Conservation (phyloP, 2,329 filamentous ascomycete species). For the Lachnellula suecica region DNA sequence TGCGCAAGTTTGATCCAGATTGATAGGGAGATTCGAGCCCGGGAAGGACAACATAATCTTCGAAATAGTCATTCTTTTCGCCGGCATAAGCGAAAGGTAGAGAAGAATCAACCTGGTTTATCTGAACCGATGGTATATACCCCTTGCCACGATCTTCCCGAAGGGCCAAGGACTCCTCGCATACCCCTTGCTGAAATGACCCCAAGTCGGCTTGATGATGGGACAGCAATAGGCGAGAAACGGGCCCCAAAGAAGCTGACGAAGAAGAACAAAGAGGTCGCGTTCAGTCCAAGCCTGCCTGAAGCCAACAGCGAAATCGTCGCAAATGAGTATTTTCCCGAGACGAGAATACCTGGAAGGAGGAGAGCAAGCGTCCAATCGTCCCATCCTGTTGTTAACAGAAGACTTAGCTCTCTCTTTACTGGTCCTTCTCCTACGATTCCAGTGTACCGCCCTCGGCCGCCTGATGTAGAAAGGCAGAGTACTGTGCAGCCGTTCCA, state of each 20-base stretch:
- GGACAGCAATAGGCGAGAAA: background rate
- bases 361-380: too few species aligned
- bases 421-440: too few species aligned
- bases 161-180: too few species aligned
- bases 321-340: too few species aligned
- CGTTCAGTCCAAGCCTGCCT: background rate
- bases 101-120: conserved; percentile 2
- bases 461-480: too few species aligned
- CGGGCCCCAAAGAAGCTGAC: background rate
- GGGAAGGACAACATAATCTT: conserved; percentile 35
- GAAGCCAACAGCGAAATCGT: too few species aligned
- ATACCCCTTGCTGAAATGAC: background rate
- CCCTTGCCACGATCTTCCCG: background rate
- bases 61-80: conserved; percentile 8
- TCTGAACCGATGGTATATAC: background rate
- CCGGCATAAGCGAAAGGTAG: background rate
- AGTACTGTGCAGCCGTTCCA: too few species aligned
- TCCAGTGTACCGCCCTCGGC: too few species aligned
- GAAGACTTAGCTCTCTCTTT: too few species aligned
- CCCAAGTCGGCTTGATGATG: background rate
- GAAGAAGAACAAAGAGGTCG: background rate
- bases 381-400: too few species aligned
- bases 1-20: conserved; percentile 42
- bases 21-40: conserved; percentile 42
- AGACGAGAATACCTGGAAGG: too few species aligned